Base-by-base conservation (phyloP, 331 rosid genomes). In the Prunus yedoensis region DNA sequence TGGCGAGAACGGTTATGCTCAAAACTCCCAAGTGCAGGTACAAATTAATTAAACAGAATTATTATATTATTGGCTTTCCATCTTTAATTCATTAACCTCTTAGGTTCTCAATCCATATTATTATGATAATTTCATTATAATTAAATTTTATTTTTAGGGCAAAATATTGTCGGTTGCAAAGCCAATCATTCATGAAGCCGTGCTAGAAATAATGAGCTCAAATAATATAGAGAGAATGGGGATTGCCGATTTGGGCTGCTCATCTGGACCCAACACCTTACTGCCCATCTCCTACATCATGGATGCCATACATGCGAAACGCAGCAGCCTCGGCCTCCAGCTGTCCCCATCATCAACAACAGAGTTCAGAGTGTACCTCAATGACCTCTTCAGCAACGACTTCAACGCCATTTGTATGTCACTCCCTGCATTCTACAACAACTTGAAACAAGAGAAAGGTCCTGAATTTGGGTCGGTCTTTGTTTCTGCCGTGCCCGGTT, bases 231-330 rank as follows among this genome's bases (percentile, higher is more conserved):
- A 58, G 71, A 90, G 85, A 81, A 80, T 94, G 73, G 79, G 82
- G 30, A 86, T 94, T 25, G 99, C 90, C 0, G 99, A 94, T 65
- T 79, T 94, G 69, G 99, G 99, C 10, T 91, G 99, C 49, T 90
- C 97, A 13, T 86, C 96, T 0, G 99, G 99, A 12, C 97, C 97
- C 17, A 92, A 94, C 87, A 75, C 87, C 0, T 58, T 94, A 45
- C 20, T 21, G 7, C 81, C 85, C 3, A 66, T 94, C 20, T 87
- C 83, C 0, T 81, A 89, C 75, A 83, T 92, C 27, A 16, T 86
- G 5, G 81, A 88, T 10, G 58, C 50, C n/a, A 53, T 90, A 0
- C 28, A 76, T 49, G 58, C 81, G 35, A 77, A 83, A 65, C 70
- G 84, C 56, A 1, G 69, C 58, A 10, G 70, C 70, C 45, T 81